Evolutionary conservation across 2,329 filamentous ascomycete genomes (phyloP).

Genomic region (Neophaeococcomyces aloes): DNA sequence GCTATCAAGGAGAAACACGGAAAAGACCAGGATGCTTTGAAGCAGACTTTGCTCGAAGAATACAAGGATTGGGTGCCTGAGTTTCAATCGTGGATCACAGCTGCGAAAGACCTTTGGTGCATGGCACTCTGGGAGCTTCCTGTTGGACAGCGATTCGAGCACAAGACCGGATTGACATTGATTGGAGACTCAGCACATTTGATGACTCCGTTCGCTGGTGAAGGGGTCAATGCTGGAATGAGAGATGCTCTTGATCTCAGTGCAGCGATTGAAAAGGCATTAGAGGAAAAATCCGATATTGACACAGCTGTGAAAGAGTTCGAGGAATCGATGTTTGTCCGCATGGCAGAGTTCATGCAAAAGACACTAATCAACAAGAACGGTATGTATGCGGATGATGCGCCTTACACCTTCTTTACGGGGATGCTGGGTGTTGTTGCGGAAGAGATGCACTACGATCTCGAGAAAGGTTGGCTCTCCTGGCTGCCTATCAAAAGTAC

Average conservation of each 20-base stretch:
- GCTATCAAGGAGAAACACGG: slow-evolving; percentile 9
- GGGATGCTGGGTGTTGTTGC: slow-evolving; percentile 9
- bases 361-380: slow-evolving; percentile 21
- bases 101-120: slow-evolving; percentile 13
- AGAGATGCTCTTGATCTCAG: slow-evolving; percentile 22
- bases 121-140: slow-evolving; percentile 21
- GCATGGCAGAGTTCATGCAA: slow-evolving; percentile 18
- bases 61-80: slow-evolving; percentile 18
- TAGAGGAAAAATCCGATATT: slow-evolving; percentile 10
- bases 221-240: slow-evolving; percentile 26
- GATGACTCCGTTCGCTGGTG: slow-evolving; percentile 25
- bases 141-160: slow-evolving; percentile 20
- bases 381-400: slow-evolving; percentile 21
- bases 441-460: slow-evolving; percentile 12
- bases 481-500: slow-evolving; percentile 11
- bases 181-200: slow-evolving; percentile 26
- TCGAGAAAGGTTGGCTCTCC: slow-evolving; percentile 10
- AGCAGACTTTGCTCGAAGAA: slow-evolving; percentile 16
- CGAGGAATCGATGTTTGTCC: slow-evolving; percentile 22
- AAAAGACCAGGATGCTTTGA: slow-evolving; percentile 12
- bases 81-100: slow-evolving; percentile 20
- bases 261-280: slow-evolving; percentile 17
- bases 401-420: slow-evolving; percentile 12
- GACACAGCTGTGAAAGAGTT: slow-evolving; percentile 21
- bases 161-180: slow-evolving; percentile 22